Percentiles rank a stretch among this genome's conserved stretches.
phyloP scores from a whole-genome alignment of 192 early-diverging fungal species.

The Dimargaris cristalligena region DNA sequence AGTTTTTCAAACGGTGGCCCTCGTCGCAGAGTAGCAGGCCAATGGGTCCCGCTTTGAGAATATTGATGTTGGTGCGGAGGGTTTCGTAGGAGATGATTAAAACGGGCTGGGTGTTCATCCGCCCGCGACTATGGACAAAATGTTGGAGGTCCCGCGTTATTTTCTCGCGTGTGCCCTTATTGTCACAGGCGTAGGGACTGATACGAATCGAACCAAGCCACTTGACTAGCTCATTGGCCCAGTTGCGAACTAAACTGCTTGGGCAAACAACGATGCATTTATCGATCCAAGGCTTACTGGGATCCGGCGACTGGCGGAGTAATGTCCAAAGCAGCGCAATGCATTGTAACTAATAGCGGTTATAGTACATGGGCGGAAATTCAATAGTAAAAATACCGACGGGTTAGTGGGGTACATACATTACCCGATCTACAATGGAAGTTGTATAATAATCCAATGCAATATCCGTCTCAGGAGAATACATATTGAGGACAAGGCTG shows the following conservation, averaged over 20 bases:
- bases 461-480: too few relatives aligned
- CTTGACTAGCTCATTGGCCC: conserved; percentile 95
- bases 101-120: conserved; percentile 75
- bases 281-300: conserved; percentile 83
- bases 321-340: conserved; percentile 96
- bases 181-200: conserved; percentile 73
- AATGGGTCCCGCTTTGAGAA: conserved; percentile 64
- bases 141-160: conserved; percentile 53
- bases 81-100: conserved; percentile 98
- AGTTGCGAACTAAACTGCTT: conserved; percentile 87
- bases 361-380: too few relatives aligned
- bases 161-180: conserved; percentile 77
- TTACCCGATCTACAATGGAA: too few relatives aligned
- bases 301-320: conserved; percentile 70
- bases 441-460: too few relatives aligned
- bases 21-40: conserved; percentile 94
- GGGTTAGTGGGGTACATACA: too few relatives aligned
- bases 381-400: too few relatives aligned
- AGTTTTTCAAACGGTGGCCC: conserved; percentile 90
- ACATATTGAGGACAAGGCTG: too few relatives aligned
- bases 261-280: conserved; percentile 97
- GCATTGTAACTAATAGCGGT: conserved; percentile 47
- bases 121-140: conserved; percentile 70
- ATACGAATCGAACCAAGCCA: conserved; percentile 80
- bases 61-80: conserved; percentile 59